Evolutionary conservation across 495 filamentous ascomycete genomes (phyloP).

Genomic region (Penicillium daleae): DNA sequence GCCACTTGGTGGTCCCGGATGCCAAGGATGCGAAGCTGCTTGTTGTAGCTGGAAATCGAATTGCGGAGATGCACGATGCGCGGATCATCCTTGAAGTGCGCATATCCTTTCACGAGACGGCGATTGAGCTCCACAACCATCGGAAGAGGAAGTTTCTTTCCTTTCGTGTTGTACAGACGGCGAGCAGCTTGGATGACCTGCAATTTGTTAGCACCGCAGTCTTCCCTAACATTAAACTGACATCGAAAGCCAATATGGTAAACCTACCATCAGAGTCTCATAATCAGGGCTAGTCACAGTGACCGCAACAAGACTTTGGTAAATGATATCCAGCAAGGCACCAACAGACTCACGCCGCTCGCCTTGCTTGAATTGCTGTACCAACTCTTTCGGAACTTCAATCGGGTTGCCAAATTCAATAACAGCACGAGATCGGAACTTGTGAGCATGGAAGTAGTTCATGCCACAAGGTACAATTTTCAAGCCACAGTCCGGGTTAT

Average conservation of each 20-base stretch:
- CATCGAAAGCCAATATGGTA: neutral
- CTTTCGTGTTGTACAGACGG: conserved; percentile 88
- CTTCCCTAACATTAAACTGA: neutral
- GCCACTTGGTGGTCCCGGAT: conserved; percentile 95
- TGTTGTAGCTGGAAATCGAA: conserved; percentile 85
- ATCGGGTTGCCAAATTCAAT: conserved; percentile 93
- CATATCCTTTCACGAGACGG: conserved; percentile 88
- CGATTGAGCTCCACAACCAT: conserved; percentile 96
- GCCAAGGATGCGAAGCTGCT: conserved; percentile 79
- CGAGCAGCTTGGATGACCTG: conserved; percentile 90
- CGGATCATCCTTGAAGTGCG: conserved; percentile 87
- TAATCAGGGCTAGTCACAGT: conserved; percentile 95
- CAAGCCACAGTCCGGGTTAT: conserved; percentile 84
- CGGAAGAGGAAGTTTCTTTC: conserved; percentile 91
- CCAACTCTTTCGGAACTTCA: conserved; percentile 77
- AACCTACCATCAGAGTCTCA: conserved; percentile 87
- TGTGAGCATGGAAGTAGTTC: conserved; percentile 99
- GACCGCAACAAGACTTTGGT: conserved; percentile 81
- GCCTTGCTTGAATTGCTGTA: conserved; percentile 81
- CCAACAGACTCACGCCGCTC: conserved; percentile 84
- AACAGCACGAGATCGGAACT: conserved; percentile 95
- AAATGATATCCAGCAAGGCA: conserved; percentile 80
- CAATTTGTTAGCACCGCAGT: conserved; percentile 36
- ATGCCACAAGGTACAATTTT: conserved; percentile 99
- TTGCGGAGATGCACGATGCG: conserved; percentile 79